A percentile compares a stretch with the other conserved stretches of the same genome.
phyloP scores from a whole-genome alignment of 805 yeast genomes.

The Candida schatavii region DNA sequence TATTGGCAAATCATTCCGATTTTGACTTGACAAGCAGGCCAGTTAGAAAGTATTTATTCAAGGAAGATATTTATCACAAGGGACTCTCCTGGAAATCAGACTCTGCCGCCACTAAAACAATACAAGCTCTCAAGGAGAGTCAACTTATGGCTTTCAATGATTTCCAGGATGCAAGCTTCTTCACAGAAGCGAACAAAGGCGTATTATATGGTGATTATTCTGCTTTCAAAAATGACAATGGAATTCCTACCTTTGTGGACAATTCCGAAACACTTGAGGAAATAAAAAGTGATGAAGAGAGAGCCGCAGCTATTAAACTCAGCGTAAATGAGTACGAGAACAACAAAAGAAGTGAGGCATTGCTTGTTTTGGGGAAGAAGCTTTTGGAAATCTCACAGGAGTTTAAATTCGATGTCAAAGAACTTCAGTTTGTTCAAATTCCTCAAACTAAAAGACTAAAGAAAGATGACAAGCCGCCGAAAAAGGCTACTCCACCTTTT shows the following conservation, averaged over 20 bases:
- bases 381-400: constrained; percentile 13
- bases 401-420: neutral
- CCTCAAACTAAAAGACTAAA: constrained; percentile 7
- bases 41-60: constrained; percentile 49
- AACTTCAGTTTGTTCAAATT: neutral
- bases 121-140: constrained; percentile 25
- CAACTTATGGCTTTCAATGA: constrained; percentile 44
- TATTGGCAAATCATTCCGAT: constrained; percentile 7
- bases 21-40: constrained; percentile 26
- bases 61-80: constrained; percentile 61
- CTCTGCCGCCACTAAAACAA: neutral
- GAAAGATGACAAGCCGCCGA: neutral
- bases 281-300: constrained; percentile 4
- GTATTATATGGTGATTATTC: constrained; percentile 21
- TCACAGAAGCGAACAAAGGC: constrained; percentile 24
- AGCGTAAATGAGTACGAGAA: constrained; percentile 24
- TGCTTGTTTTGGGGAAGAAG: constrained; percentile 20
- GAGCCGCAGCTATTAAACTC: neutral
- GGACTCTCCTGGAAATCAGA: constrained; percentile 38
- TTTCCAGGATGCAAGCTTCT: constrained; percentile 52
- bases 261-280: neutral
- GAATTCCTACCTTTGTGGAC: constrained; percentile 4
- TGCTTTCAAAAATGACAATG: neutral
- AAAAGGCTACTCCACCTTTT: neutral
- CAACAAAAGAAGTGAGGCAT: constrained; percentile 23